These are phyloP conservation scores for Phytophthora quininea DNA, from an alignment of 352 stramenopile species.

Conservation along the genomic window DNA sequence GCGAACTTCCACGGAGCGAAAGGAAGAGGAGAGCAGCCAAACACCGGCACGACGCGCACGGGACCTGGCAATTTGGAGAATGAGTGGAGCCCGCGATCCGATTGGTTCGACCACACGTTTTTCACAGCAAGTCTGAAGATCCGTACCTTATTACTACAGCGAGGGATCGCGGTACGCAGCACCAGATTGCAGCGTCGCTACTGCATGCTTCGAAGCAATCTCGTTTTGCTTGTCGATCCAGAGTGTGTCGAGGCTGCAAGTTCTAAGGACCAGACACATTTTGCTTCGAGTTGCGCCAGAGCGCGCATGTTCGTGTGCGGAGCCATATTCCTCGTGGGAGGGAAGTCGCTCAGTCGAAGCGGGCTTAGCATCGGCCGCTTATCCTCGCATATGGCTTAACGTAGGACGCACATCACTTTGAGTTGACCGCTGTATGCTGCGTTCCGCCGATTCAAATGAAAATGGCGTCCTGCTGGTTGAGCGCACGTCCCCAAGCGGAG, in stretches of 20 bases:
- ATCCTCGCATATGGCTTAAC: background rate
- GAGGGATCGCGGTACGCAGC: background rate
- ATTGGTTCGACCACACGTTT: background rate
- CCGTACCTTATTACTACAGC: background rate
- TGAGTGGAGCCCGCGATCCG: slow-evolving; percentile 29
- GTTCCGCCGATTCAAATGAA: background rate
- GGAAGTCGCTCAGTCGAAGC: background rate
- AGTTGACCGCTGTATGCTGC: background rate
- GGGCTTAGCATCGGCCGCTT: background rate
- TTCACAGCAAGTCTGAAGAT: background rate
- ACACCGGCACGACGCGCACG: slow-evolving; percentile 9
- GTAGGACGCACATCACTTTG: background rate
- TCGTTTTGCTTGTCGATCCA: too few species aligned
- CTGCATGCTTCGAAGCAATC: too few species aligned
- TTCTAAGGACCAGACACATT: too few species aligned
- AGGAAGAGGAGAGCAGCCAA: background rate
- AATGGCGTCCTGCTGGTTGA: background rate
- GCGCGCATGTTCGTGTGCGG: too few species aligned
- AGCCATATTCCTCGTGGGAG: background rate
- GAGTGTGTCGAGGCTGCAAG: too few species aligned
- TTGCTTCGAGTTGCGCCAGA: too few species aligned
- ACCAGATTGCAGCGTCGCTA: too few species aligned
- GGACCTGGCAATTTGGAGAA: slow-evolving; percentile 31
- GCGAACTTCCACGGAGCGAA: slow-evolving; percentile 4
- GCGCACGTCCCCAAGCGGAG: background rate